phyloP scores from a whole-genome alignment of 1,284 basidiomycete species.

The Leucoagaricus sp. region DNA sequence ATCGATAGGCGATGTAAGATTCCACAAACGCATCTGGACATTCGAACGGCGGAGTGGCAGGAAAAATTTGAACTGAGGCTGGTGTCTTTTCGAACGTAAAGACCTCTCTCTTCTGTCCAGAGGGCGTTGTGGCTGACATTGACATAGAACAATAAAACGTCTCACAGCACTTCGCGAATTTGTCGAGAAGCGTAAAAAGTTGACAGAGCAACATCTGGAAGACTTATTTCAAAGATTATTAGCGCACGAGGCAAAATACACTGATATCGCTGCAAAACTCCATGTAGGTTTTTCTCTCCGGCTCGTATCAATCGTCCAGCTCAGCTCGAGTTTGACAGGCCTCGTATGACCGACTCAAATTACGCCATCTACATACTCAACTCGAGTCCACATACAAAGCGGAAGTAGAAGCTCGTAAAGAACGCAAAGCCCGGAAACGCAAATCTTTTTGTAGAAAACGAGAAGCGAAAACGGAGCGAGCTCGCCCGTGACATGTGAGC shows the following conservation, averaged over 20 bases:
- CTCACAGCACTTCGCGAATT: slow-evolving; percentile 26
- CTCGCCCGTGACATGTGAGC: too few relatives aligned
- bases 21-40: slow-evolving; percentile 31
- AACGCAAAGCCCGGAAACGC: slow-evolving; percentile 17
- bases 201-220: slow-evolving; percentile 27
- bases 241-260: slow-evolving; percentile 36
- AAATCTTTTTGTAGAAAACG: slow-evolving; percentile 30
- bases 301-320: neutral
- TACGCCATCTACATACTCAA: slow-evolving; percentile 31
- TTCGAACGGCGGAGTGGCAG: slow-evolving; percentile 33
- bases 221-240: slow-evolving; percentile 31
- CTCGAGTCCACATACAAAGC: slow-evolving; percentile 28
- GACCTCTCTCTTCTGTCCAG: neutral
- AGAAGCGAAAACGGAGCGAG: slow-evolving; percentile 34
- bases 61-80: slow-evolving; percentile 32
- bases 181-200: slow-evolving; percentile 23
- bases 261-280: slow-evolving; percentile 35
- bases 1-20: slow-evolving; percentile 28
- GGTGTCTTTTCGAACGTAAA: slow-evolving; percentile 35
- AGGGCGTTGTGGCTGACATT: neutral
- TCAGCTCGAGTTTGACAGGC: slow-evolving; percentile 22
- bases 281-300: slow-evolving; percentile 24
- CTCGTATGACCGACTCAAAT: slow-evolving; percentile 32
- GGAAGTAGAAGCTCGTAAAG: slow-evolving; percentile 26
- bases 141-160: slow-evolving; percentile 29